Percentiles rank a stretch among this genome's conserved stretches.
These are phyloP conservation scores for Pseudodiploospora longispora DNA, from an alignment of 2,329 filamentous ascomycete genomes.

Conservation along the genomic window DNA sequence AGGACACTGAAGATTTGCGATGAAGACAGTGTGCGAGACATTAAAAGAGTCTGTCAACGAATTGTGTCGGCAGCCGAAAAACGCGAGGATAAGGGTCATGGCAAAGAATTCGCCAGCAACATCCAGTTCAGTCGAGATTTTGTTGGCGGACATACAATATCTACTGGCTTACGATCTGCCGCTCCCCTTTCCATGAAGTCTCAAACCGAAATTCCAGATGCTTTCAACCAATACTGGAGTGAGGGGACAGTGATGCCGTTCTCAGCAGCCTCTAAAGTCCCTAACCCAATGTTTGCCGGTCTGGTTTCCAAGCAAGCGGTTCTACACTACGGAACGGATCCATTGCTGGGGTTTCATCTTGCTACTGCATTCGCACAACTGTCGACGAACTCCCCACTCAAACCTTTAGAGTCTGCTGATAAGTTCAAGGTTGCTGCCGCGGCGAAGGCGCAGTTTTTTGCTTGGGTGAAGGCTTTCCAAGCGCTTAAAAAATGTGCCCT, in stretches of 20 bases:
- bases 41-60: slow-evolving; percentile 29
- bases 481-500: slow-evolving; percentile 18
- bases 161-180: slow-evolving; percentile 28
- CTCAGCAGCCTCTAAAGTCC: slow-evolving; percentile 10
- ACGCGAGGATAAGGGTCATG: slow-evolving; percentile 6
- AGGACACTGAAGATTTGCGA: slow-evolving; percentile 40
- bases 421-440: slow-evolving; percentile 20
- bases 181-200: slow-evolving; percentile 26
- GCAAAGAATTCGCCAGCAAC: slow-evolving; percentile 10
- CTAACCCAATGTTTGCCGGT: slow-evolving; percentile 39
- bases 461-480: slow-evolving; percentile 37
- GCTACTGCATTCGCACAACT: slow-evolving; percentile 36
- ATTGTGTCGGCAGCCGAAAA: slow-evolving; percentile 14
- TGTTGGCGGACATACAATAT: slow-evolving; percentile 12
- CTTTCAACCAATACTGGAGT: slow-evolving; percentile 26
- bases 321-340: slow-evolving; percentile 42
- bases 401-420: slow-evolving; percentile 10
- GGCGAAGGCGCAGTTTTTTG: slow-evolving; percentile 36
- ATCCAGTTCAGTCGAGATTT: slow-evolving; percentile 13
- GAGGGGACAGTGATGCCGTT: slow-evolving; percentile 22
- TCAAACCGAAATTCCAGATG: slow-evolving; percentile 12
- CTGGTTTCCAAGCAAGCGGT: slow-evolving; percentile 24
- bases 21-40: slow-evolving; percentile 32
- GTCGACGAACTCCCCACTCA: slow-evolving; percentile 30
- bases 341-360: slow-evolving; percentile 50